phyloP scores from a whole-genome alignment of 495 filamentous ascomycete genomes.

The Lasiosphaeria hispida region DNA sequence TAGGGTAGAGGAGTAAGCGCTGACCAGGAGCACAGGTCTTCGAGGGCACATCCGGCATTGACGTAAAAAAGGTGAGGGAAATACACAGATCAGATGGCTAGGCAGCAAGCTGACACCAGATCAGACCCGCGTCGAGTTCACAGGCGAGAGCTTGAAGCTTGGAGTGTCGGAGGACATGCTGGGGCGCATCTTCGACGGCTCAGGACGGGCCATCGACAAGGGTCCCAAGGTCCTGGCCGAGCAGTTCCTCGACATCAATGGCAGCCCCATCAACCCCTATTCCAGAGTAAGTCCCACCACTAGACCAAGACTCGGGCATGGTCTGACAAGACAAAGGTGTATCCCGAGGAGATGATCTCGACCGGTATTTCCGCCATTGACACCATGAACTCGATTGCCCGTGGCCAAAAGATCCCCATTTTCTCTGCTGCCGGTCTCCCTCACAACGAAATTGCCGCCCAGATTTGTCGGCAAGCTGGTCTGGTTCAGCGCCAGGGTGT shows the following conservation, averaged over 20 bases:
- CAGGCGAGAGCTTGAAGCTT: slow-evolving; percentile 92
- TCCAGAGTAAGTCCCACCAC: slow-evolving; percentile 64
- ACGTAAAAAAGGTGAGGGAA: slow-evolving; percentile 86
- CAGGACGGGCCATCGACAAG: slow-evolving; percentile 95
- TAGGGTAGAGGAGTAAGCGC: background rate
- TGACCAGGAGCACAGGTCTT: slow-evolving; percentile 67
- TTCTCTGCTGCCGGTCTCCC: slow-evolving; percentile 98
- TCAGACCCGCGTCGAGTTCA: slow-evolving; percentile 94
- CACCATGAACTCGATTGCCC: slow-evolving; percentile 99
- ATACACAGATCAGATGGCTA: background rate
- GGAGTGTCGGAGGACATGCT: slow-evolving; percentile 99
- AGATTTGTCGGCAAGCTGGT: slow-evolving; percentile 94
- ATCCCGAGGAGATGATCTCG: slow-evolving; percentile 99
- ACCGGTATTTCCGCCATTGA: slow-evolving; percentile 99
- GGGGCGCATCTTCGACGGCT: slow-evolving; percentile 97
- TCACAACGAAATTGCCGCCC: slow-evolving; percentile 98
- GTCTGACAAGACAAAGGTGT: slow-evolving; percentile 59
- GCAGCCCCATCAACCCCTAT: slow-evolving; percentile 98
- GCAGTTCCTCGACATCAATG: slow-evolving; percentile 98
- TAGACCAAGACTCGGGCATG: background rate
- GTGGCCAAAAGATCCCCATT: slow-evolving; percentile 99
- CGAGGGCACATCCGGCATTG: slow-evolving; percentile 93
- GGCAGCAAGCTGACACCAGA: slow-evolving; percentile 13
- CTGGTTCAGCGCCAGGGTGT: slow-evolving; percentile 75
- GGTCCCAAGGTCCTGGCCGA: slow-evolving; percentile 97